Conservation (phyloP, 2,329 filamentous ascomycete genomes). For the Blastomyces emzantsi region DNA sequence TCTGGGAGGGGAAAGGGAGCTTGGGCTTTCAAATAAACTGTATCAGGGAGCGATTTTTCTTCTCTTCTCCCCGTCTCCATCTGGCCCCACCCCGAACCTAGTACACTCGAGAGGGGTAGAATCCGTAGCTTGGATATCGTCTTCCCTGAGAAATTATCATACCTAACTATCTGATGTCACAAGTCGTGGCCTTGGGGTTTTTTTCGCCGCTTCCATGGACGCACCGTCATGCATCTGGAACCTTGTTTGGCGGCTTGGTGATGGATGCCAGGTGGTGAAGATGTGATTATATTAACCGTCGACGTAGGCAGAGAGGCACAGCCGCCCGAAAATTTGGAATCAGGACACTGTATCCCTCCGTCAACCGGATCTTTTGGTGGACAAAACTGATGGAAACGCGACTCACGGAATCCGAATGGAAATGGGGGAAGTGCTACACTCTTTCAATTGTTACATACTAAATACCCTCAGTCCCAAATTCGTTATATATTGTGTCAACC, state of each 20-base stretch:
- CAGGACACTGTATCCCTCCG: neutral
- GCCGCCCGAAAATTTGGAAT: neutral
- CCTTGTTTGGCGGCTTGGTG: neutral
- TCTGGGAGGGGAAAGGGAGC: neutral
- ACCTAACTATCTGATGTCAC: neutral
- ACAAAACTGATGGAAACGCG: neutral
- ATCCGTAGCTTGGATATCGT: neutral
- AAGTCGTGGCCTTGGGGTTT: neutral
- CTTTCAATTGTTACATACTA: neutral
- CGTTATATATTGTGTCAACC: neutral
- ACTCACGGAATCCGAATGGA: neutral
- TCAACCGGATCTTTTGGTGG: neutral
- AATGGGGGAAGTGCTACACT: neutral
- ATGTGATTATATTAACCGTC: neutral
- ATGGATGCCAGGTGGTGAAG: neutral
- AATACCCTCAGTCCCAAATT: neutral
- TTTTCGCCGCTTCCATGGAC: neutral
- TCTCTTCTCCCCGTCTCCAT: neutral
- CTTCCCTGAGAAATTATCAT: neutral
- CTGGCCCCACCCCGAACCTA: neutral
- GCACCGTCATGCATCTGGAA: neutral
- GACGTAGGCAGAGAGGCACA: neutral
- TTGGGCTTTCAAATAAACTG: neutral
- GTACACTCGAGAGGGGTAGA: neutral
- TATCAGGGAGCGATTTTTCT: neutral